Evolutionary conservation across 257 asterid genomes (phyloP), one percentile per base, ranked within the genome.

Genomic region (Nicotiana benthamiana): DNA sequence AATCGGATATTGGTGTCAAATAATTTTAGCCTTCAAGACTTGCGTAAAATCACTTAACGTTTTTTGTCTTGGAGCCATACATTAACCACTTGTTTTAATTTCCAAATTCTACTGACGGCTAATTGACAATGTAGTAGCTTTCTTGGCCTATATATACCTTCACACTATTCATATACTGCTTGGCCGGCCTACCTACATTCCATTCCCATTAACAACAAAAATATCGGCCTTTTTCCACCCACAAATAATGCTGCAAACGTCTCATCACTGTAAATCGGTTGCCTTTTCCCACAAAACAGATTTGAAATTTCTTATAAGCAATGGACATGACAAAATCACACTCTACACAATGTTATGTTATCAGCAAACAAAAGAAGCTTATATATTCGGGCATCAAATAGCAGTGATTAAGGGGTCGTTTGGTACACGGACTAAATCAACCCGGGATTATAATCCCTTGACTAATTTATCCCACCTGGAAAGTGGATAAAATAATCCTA

Each of bases 161-260:
- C 78, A 46, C 78, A 46, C 78, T 72, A 46, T 72, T 72, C 61
- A 24, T 24, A 46, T 26, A 48, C 61, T 48, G 78, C n/a, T 46
- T 72, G 26, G 78, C 79, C 61, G 43, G 16, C 79, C 79, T 74
- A 74, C 61, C 17, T 48, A 48, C 79, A 48, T 72, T 72, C 60
- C 5, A 40, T 72, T 72, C 61, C 78, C 60, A 46, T 26, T 74
- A 48, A 7, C 24, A 74, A 2, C 61, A 48, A 28, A 28, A 28
- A 51, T 13, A 51, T 22, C 26, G 78, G 61, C 26, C 43, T 40
- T 22, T 72, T 72, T 20, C 77, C 22, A 46, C 20, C 15, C 59
- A 22, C 2, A 46, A 72, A 72, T 46, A 72, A 22, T 72, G 78
- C 60, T 12, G 60, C 78, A 72, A 72, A 72, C 24, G 61, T 72